Conservation (phyloP, 169 alveolate genomes). For the Theileria orientalis region DNA sequence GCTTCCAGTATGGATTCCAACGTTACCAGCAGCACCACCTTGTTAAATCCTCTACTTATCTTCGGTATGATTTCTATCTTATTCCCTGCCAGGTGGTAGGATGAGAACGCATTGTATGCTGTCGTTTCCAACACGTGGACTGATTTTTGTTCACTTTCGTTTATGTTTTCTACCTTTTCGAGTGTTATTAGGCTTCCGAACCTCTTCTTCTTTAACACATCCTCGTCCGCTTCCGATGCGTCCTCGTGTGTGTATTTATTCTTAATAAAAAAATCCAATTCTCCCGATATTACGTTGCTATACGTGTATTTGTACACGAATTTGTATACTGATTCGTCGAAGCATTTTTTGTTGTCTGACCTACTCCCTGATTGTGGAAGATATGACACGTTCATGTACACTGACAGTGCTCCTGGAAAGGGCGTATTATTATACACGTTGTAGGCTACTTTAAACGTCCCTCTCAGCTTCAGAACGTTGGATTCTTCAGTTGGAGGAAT, state of each 20-base stretch:
- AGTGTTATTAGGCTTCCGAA: constrained; percentile 34
- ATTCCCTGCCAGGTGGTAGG: constrained; percentile 26
- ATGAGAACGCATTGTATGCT: constrained; percentile 22
- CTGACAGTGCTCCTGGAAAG: constrained; percentile 44
- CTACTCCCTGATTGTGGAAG: constrained; percentile 19
- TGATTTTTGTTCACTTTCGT: background rate
- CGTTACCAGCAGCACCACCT: constrained; percentile 27
- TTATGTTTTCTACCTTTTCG: constrained; percentile 7
- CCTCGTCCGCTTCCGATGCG: background rate
- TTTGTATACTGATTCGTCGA: constrained; percentile 1
- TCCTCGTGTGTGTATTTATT: background rate
- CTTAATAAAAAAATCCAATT: background rate
- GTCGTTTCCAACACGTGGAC: constrained; percentile 27
- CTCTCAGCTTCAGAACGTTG: constrained; percentile 16
- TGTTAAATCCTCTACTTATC: constrained; percentile 28
- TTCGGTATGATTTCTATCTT: constrained; percentile 31
- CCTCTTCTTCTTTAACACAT: constrained; percentile 3
- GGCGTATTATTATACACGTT: constrained; percentile 41
- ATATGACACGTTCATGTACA: constrained; percentile 20
- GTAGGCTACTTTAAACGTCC: constrained; percentile 36
- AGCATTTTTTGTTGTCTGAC: constrained; percentile 10
- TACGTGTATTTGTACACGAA: constrained; percentile 3
- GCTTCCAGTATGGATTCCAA: constrained; percentile 2
- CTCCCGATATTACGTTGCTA: background rate
- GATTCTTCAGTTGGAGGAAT: background rate